Evolutionary conservation across 176 grass and related monocot genomes (phyloP), one percentile per base, ranked within the genome.

Genomic region (Eleusine coracana): DNA sequence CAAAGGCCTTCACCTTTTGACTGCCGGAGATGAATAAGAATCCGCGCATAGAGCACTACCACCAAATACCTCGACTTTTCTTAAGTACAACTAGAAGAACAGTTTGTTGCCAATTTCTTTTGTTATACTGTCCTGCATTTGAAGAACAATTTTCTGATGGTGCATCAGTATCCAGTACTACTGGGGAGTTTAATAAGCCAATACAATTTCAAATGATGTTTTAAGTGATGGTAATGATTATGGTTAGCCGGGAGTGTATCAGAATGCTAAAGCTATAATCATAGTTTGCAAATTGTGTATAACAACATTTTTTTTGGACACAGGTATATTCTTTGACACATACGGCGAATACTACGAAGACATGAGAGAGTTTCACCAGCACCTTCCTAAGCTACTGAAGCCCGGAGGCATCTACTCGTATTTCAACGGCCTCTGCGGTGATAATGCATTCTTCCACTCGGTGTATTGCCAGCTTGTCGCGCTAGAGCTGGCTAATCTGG

Each of bases 271-370:
- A 85, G 6, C 48, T 38, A 48, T 8, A 67, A 18, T 4, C 0
- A 1, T 48, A 0, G 3, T 23, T 6, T 10, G 17, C 0, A 15
- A 15, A 51, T 58, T n/a, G 29, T 36, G 5, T 77, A 10, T 92
- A 31, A 83, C 16, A 8, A 1, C 9, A 7, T 74, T 31, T 7
- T 20, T 29, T 81, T 41, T 44, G 3, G 45, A 12, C 25, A 0
- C 91, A 99, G 93, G 93, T 62, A 90, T 96, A 87, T 96, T 92
- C 51, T 99, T 99, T 0, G 93, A 96, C 54, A 99, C 93, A 1
- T 96, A 99, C 2, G 96, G 93, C 20, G 93, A 96, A 90, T 99
- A 94, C 84, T 94, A 96, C 15, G 93, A 99, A 77, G 91, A 96
- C 80, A 86, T 96, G 91, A 90, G 85, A 55, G 80, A 94, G 72